Evolutionary conservation across 176 grass and related monocot species (phyloP).

Genomic region (Rhynchospora breviuscula): DNA sequence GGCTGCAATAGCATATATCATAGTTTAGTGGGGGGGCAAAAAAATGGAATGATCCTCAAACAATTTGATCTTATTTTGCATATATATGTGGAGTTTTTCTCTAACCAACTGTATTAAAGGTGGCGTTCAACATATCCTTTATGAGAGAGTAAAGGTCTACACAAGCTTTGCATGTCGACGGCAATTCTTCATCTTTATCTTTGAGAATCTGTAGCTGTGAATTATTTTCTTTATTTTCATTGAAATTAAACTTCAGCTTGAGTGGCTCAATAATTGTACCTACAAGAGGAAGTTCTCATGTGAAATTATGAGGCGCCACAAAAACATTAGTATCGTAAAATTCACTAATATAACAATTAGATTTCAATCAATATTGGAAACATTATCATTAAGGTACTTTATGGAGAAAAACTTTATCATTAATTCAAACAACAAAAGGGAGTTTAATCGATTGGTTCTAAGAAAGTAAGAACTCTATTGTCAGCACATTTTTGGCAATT

Average conservation of each 20-base stretch:
- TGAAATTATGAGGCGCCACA: background rate
- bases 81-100: background rate
- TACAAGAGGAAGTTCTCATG: background rate
- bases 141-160: background rate
- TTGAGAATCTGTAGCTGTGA: background rate
- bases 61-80: background rate
- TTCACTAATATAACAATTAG: no score
- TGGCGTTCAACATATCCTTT: background rate
- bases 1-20: background rate
- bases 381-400: background rate
- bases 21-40: background rate
- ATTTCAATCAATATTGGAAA: background rate
- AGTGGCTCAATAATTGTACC: background rate
- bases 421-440: background rate
- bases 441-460: background rate
- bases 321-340: no score
- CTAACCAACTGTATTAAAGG: background rate
- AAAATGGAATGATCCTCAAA: background rate
- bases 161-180: background rate
- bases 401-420: background rate
- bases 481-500: background rate
- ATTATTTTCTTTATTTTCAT: background rate
- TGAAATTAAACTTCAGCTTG: background rate
- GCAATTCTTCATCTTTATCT: background rate
- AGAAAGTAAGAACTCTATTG: background rate